phyloP scores from a whole-genome alignment of 768 basidiomycete genomes.

The Ramaria rubella region DNA sequence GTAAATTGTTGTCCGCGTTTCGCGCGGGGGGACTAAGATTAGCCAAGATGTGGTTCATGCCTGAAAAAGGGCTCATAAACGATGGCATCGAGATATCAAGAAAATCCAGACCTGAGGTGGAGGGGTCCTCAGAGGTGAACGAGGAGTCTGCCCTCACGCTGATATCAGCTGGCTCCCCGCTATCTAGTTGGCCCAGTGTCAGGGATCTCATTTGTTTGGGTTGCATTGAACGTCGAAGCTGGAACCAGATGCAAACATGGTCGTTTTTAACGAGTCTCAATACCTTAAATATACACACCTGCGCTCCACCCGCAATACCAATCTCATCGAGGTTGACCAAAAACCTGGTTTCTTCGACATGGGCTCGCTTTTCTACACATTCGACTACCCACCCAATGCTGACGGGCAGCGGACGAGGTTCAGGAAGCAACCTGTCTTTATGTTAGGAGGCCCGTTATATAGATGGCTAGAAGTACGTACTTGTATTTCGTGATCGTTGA shows the following conservation, averaged over 20 bases:
- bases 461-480: conserved; percentile 29
- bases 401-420: conserved; percentile 67
- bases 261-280: conserved; percentile 1
- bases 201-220: conserved; percentile 45
- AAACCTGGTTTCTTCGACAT: conserved; percentile 59
- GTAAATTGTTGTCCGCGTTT: conserved; percentile 43
- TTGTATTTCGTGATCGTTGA: conserved; percentile 70
- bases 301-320: conserved; percentile 54
- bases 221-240: conserved; percentile 72
- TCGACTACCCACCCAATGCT: conserved; percentile 88
- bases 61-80: conserved; percentile 33
- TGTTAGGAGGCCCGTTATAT: not conserved
- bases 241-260: conserved; percentile 1
- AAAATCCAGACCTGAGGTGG: conserved; percentile 17
- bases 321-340: conserved; percentile 56
- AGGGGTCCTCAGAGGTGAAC: conserved; percentile 12
- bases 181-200: conserved; percentile 8
- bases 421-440: conserved; percentile 45
- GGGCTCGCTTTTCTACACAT: conserved; percentile 62
- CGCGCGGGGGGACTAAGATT: conserved; percentile 15
- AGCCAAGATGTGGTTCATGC: conserved; percentile 24
- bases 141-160: conserved; percentile 2
- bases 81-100: not conserved
- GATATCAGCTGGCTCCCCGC: conserved; percentile 2
- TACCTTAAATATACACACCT: conserved; percentile 37